These are phyloP conservation scores for Lactarius vividus DNA, from an alignment of 768 basidiomycete genomes.

Conservation along the genomic window DNA sequence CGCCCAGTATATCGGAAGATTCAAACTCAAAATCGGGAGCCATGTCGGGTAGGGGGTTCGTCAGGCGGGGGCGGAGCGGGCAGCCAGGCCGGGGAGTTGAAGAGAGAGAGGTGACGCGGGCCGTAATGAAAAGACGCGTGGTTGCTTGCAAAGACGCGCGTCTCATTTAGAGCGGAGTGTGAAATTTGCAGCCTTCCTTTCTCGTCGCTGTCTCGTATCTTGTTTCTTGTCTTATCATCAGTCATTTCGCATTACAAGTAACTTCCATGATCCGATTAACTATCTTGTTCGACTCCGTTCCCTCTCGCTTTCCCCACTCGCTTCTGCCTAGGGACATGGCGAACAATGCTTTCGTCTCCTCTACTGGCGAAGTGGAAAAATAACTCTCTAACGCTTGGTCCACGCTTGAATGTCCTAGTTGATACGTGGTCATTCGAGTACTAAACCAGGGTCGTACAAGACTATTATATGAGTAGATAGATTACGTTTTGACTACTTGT, in stretches of 20 bases:
- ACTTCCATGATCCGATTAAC: slow-evolving; percentile 12
- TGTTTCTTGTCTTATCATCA: neutral
- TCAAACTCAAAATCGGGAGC: slow-evolving; percentile 45
- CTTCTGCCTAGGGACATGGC: slow-evolving; percentile 78
- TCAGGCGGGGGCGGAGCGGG: slow-evolving; percentile 30
- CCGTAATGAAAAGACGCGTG: slow-evolving; percentile 17
- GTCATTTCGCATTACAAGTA: neutral
- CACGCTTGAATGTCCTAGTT: slow-evolving; percentile 68
- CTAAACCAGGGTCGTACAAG: slow-evolving; percentile 60
- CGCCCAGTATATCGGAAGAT: slow-evolving; percentile 69
- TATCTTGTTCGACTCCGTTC: slow-evolving; percentile 26
- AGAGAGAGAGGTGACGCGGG: slow-evolving; percentile 11
- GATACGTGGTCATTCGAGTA: slow-evolving; percentile 68
- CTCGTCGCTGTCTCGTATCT: neutral
- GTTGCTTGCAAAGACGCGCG: slow-evolving; percentile 1
- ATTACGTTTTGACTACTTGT: neutral
- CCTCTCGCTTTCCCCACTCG: slow-evolving; percentile 62
- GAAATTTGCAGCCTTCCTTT: neutral
- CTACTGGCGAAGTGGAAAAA: slow-evolving; percentile 73
- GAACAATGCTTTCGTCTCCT: slow-evolving; percentile 69
- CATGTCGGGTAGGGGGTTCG: slow-evolving; percentile 43
- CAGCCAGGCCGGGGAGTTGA: slow-evolving; percentile 4
- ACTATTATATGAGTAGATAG: slow-evolving; percentile 6
- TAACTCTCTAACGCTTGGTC: slow-evolving; percentile 48
- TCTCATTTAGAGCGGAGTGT: slow-evolving; percentile 20